A percentile compares a stretch with the other conserved stretches of the same genome.
Conservation (phyloP, 345 rosid genomes). For the Populus euphratica region DNA sequence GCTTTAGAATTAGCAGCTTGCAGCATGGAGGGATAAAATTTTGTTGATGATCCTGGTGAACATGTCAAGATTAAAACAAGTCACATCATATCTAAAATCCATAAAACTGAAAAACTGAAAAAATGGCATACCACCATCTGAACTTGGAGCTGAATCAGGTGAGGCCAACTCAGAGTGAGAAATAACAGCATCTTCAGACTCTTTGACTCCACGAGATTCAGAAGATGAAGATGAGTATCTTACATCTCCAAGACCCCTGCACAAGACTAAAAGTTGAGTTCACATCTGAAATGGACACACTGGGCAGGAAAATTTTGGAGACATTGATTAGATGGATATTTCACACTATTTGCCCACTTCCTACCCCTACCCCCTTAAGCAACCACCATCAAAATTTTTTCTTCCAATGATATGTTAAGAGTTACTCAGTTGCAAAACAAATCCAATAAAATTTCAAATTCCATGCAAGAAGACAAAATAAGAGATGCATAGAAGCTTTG, state of each 20-base stretch:
- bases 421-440: neutral
- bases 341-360: neutral
- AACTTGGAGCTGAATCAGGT: slow-evolving; percentile 29
- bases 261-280: slow-evolving; percentile 11
- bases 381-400: neutral
- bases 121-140: slow-evolving; percentile 39
- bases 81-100: neutral
- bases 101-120: neutral
- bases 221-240: slow-evolving; percentile 27
- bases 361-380: neutral
- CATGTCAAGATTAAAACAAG: slow-evolving; percentile 15
- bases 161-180: slow-evolving; percentile 38
- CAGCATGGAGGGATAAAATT: slow-evolving; percentile 34
- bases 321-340: neutral
- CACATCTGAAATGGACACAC: neutral
- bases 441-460: too few species aligned
- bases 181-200: slow-evolving; percentile 32
- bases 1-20: slow-evolving; percentile 26
- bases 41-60: slow-evolving; percentile 48
- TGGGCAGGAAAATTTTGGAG: neutral
- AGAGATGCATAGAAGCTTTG: neutral
- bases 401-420: neutral
- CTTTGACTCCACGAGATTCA: slow-evolving; percentile 29
- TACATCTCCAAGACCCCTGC: slow-evolving; percentile 37
- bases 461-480: neutral